A percentile compares a stretch with the other conserved stretches of the same genome.
Evolutionary conservation across 768 basidiomycete species (phyloP).

Genomic region (Strobilomyces confusus): DNA sequence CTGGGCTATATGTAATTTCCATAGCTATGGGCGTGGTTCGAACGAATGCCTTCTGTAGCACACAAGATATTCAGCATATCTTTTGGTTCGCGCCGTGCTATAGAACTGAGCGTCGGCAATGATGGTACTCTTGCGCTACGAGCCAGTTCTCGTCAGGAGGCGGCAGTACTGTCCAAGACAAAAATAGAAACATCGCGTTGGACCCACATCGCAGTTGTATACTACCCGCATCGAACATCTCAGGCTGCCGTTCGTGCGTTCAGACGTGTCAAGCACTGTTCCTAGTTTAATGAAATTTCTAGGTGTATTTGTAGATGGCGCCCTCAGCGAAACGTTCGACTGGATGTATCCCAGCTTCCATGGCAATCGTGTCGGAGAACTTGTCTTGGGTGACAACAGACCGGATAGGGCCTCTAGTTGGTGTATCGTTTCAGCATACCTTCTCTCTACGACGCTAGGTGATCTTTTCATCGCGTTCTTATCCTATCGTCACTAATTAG

Average conservation of each 20-base stretch:
- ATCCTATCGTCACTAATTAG: conserved; percentile 12
- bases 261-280: neutral
- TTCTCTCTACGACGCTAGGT: conserved; percentile 61
- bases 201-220: conserved; percentile 68
- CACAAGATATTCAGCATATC: conserved; percentile 37
- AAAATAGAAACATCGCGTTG: conserved; percentile 55
- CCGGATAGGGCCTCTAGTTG: conserved; percentile 40
- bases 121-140: conserved; percentile 56
- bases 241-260: conserved; percentile 60
- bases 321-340: conserved; percentile 57
- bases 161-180: conserved; percentile 42
- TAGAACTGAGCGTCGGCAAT: conserved; percentile 46
- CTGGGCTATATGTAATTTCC: neutral
- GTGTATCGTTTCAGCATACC: conserved; percentile 65
- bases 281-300: neutral
- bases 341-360: conserved; percentile 57
- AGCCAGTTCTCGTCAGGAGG: conserved; percentile 37
- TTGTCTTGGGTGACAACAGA: conserved; percentile 55
- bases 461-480: neutral
- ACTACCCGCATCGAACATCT: conserved; percentile 53
- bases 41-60: conserved; percentile 35
- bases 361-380: conserved; percentile 37
- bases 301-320: conserved; percentile 78
- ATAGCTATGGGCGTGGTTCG: conserved; percentile 50
- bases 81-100: conserved; percentile 27